Evolutionary conservation across 1,284 basidiomycete genomes (phyloP), one percentile per base, ranked within the genome.

Genomic region (Sporisorium reilianum): DNA sequence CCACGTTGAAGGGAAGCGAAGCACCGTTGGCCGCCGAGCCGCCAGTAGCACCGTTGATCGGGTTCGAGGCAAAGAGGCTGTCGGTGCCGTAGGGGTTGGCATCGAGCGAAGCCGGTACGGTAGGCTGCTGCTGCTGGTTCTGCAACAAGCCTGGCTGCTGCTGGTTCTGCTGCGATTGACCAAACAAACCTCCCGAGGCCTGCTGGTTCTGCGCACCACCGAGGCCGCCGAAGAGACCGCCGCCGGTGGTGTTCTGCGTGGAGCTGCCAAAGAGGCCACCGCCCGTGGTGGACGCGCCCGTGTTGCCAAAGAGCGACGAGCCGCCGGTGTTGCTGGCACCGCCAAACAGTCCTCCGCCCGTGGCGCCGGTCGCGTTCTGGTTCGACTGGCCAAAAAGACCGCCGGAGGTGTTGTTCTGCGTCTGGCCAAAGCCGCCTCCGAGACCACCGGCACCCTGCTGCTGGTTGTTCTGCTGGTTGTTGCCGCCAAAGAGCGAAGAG

Each of bases 51-150:
- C 61, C 61, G 38, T 65, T 72, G 64, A 80, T 51, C 0, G 59
- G 64, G 50, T 66, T 64, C 12, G 69, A 66, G 51, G 84, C 81
- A 73, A 89, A 89, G 42, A 89, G 84, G 18, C 87, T 87, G 81
- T 93, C 94, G 64, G 90, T 89, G 44, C 92, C 92, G 83, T 98
- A 95, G 0, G 96, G 95, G 79, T 89, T 88, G 82, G 94, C 91
- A 50, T 92, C 91, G 80, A 98, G 93, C 51, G 79, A 71, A 5
- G 77, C 66, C 32, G 74, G 76, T 2, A 80, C 48, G 0, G 88
- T 86, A 14, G 89, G 64, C 32, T 62, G 62, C 83, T 85, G 83
- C 64, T 79, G 84, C 72, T 77, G 68, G 45, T 60, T 70, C n/a
- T 70, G 61, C 48, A 64, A 25, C 22, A 56, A 41, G 26, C 58